Evolutionary conservation across 2,329 filamentous ascomycete genomes (phyloP).

Genomic region (Neurospora sp.): DNA sequence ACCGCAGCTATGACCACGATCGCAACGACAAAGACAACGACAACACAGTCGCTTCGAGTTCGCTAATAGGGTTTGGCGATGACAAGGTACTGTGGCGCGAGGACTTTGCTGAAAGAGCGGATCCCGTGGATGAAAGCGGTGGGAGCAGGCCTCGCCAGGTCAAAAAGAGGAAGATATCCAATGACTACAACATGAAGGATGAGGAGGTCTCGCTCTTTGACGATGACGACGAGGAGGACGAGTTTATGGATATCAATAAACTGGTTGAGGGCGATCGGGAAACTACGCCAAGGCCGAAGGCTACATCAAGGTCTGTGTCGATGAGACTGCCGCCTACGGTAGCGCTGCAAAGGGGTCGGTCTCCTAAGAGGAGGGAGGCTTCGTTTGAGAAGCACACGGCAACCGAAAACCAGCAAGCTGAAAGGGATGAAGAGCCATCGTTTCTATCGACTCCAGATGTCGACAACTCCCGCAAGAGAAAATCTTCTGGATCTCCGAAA

Average conservation of each 20-base stretch:
- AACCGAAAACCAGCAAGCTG: not conserved
- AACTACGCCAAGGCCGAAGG: not conserved
- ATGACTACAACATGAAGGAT: conserved; percentile 32
- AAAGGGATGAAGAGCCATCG: not conserved
- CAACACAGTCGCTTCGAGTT: conserved; percentile 14
- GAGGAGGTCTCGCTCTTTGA: conserved; percentile 9
- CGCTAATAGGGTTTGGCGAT: conserved; percentile 24
- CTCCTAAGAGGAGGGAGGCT: not conserved
- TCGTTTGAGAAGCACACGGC: not conserved
- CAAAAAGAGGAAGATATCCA: conserved; percentile 39
- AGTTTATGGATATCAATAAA: conserved; percentile 46
- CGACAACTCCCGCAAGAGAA: conserved; percentile 10
- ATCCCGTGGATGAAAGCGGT: conserved; percentile 25
- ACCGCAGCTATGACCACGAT: not conserved
- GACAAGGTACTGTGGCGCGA: conserved; percentile 34
- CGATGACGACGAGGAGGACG: conserved; percentile 28
- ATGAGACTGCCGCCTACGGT: not conserved
- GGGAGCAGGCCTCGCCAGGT: conserved; percentile 10
- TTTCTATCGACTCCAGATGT: not conserved
- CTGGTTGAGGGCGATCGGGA: conserved; percentile 2
- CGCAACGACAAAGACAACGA: not conserved
- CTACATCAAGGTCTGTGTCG: not conserved
- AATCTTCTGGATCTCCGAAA: conserved; percentile 8
- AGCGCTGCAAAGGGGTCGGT: not conserved
- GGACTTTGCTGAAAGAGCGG: conserved; percentile 28